A percentile compares a stretch with the other conserved stretches of the same genome.
phyloP scores from a whole-genome alignment of 2,329 filamentous ascomycete genomes.

The Fusarium piperis region DNA sequence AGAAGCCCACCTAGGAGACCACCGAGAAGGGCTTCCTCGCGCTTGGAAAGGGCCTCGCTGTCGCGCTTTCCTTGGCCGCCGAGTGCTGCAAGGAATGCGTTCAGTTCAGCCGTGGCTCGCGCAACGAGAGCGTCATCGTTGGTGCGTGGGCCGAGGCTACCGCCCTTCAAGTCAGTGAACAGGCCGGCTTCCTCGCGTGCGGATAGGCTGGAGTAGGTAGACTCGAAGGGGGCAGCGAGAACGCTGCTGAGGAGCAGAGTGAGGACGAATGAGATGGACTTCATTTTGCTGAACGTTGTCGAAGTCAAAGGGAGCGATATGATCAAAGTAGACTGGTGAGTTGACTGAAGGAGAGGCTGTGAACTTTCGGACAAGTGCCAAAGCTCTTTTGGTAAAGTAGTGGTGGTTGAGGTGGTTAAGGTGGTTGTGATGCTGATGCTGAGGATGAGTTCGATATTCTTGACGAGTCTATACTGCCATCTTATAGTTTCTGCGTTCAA shows the following conservation, averaged over 20 bases:
- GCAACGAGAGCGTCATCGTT: background rate
- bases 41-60: background rate
- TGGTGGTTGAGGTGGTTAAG: background rate
- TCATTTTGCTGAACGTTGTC: slow-evolving; percentile 17
- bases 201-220: slow-evolving; percentile 13
- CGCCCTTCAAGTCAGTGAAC: background rate
- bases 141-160: background rate
- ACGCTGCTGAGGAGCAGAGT: slow-evolving; percentile 10
- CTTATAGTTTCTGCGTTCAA: slow-evolving; percentile 17
- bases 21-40: background rate
- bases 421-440: background rate
- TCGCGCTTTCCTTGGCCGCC: background rate
- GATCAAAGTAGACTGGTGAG: background rate
- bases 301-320: background rate
- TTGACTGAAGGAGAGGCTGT: background rate
- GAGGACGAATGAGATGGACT: slow-evolving; percentile 15
- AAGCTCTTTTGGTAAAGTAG: background rate
- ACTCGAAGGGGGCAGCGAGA: slow-evolving; percentile 7
- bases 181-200: slow-evolving; percentile 11
- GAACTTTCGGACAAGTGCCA: background rate
- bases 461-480: background rate
- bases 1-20: background rate
- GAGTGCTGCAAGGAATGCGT: background rate
- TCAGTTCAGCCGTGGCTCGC: background rate
- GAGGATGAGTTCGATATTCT: background rate